Percentiles rank a stretch among this genome's conserved stretches.
These are phyloP conservation scores for Alternaria brassicae DNA, from an alignment of 2,329 filamentous ascomycete genomes.

Conservation along the genomic window DNA sequence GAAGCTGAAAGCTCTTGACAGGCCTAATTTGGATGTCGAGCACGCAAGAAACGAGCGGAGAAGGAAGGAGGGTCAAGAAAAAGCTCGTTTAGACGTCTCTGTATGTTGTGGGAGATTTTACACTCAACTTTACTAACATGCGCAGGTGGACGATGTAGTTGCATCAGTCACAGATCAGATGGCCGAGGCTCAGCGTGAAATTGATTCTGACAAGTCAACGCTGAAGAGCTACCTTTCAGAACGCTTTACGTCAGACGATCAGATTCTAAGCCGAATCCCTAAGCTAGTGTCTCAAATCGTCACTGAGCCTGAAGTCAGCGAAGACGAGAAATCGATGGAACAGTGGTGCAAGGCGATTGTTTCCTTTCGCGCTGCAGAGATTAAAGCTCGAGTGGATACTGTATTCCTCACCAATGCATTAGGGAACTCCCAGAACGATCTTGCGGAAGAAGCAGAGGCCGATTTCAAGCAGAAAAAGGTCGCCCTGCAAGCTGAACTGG, in stretches of 20 bases:
- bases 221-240: conserved; percentile 60
- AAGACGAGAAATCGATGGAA: conserved; percentile 62
- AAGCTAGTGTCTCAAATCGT: conserved; percentile 70
- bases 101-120: conserved; percentile 16
- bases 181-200: conserved; percentile 56
- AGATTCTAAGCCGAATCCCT: conserved; percentile 68
- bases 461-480: conserved; percentile 61
- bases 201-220: conserved; percentile 53
- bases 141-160: conserved; percentile 42
- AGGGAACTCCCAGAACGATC: conserved; percentile 6
- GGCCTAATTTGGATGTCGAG: conserved; percentile 50
- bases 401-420: conserved; percentile 58
- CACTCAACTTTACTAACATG: neutral
- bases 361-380: conserved; percentile 50
- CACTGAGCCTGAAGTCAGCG: conserved; percentile 54
- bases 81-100: conserved; percentile 52
- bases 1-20: conserved; percentile 59
- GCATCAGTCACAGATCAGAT: conserved; percentile 45
- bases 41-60: conserved; percentile 48
- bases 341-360: conserved; percentile 60
- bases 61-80: conserved; percentile 50
- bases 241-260: conserved; percentile 68
- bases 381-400: conserved; percentile 57
- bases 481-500: conserved; percentile 68
- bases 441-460: conserved; percentile 32